phyloP scores from a whole-genome alignment of 768 basidiomycete species.

The Psilocybe sp. region DNA sequence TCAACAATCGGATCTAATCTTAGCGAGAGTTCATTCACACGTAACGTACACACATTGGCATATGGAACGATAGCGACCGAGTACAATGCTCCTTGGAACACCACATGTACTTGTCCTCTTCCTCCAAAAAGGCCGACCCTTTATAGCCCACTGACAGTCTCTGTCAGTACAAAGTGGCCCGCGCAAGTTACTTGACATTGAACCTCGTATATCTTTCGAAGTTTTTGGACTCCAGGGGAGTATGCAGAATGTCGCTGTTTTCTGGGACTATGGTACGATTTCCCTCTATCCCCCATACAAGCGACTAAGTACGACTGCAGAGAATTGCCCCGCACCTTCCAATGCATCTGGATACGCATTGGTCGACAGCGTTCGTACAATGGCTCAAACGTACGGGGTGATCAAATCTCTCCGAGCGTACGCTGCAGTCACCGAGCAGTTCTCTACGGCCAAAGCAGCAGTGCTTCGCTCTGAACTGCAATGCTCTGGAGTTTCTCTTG shows the following conservation, averaged over 20 bases:
- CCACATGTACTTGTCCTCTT: no score
- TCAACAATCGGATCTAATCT: no score
- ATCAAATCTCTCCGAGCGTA: constrained; percentile 31
- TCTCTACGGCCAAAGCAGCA: constrained; percentile 6
- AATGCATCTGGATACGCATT: constrained; percentile 24
- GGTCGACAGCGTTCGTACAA: constrained; percentile 23
- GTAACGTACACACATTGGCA: no score
- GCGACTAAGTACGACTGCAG: constrained; percentile 11
- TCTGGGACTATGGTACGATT: constrained; percentile 40
- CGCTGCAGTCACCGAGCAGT: constrained; percentile 24
- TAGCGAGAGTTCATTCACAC: no score
- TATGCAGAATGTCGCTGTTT: constrained; percentile 29
- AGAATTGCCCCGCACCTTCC: constrained; percentile 28
- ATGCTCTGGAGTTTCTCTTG: constrained; percentile 42
- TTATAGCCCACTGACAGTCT: no score
- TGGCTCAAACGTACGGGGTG: constrained; percentile 25
- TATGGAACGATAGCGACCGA: no score
- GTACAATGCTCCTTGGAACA: no score
- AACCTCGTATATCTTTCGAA: no score
- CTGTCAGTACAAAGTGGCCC: no score
- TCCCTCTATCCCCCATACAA: background rate
- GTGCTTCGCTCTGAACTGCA: constrained; percentile 34
- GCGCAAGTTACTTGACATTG: no score
- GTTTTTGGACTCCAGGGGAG: no score
- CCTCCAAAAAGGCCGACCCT: no score